These are phyloP conservation scores for Schwanniomyces sp. DNA, from an alignment of 805 yeast species.

Conservation along the genomic window DNA sequence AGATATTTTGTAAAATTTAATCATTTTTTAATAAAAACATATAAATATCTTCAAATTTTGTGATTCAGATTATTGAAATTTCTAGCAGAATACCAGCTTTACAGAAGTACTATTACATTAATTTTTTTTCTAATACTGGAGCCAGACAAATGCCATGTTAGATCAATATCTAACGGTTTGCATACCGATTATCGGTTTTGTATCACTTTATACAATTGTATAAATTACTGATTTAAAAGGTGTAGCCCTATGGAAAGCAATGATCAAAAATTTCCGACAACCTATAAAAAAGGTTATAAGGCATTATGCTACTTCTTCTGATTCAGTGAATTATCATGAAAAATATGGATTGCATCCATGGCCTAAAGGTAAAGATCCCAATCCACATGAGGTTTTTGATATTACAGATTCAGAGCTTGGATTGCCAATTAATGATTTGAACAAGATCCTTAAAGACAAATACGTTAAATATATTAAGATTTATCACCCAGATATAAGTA, in stretches of 20 bases:
- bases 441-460: slow-evolving; percentile 38
- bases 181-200: neutral
- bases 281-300: neutral
- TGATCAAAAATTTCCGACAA: neutral
- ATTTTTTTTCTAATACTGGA: too few species aligned
- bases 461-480: slow-evolving; percentile 54
- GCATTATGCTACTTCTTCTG: slow-evolving; percentile 8
- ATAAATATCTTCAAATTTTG: too few species aligned
- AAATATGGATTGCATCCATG: slow-evolving; percentile 40
- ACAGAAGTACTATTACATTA: too few species aligned
- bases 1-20: too few species aligned
- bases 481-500: slow-evolving; percentile 76
- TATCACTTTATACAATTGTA: neutral
- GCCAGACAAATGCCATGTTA: too few species aligned
- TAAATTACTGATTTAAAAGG: neutral
- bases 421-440: slow-evolving; percentile 50
- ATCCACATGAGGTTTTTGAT: slow-evolving; percentile 68
- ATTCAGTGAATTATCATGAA: slow-evolving; percentile 19
- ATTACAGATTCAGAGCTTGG: slow-evolving; percentile 31
- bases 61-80: too few species aligned
- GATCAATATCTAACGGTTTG: neutral
- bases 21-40: too few species aligned
- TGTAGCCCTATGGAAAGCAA: neutral
- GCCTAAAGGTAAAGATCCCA: slow-evolving; percentile 59
- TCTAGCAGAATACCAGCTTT: too few species aligned